Base-by-base conservation (phyloP, 208 protist species). In the Kentomonas sorsogonicus region DNA sequence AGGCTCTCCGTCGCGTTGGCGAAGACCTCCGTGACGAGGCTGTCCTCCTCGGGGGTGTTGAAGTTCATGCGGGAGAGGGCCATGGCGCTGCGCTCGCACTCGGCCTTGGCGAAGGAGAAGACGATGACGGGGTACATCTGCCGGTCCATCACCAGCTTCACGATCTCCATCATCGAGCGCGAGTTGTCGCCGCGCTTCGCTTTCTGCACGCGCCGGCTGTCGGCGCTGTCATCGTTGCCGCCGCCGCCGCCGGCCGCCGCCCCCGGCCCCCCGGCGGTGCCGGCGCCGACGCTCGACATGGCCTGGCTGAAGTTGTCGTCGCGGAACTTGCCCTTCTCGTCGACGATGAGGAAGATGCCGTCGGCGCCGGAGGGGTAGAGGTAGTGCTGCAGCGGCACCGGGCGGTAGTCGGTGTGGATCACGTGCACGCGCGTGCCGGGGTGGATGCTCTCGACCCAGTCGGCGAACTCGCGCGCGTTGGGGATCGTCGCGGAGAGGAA, bases 401-500 rank as follows among this genome's bases (percentile, higher is more conserved):
- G 99, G 26, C 99, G 88, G 68, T 97, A 98, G 57, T 99, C 97
- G 6, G 99, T 99, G 80, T 99, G 99, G 22, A 99, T 96, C 13
- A 99, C 97, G 67, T 99, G 95, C 56, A 98, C 98, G 51, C 97
- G 97, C 45, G 99, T 97, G 9, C 69, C 77, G 3, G 97, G 83
- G 63, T 99, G 96, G 46, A 98, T 94, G 54, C 94, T 91, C 62
- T 98, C 92, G 53, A 99, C 98, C 99, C 99, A 99, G 40, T 95
- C 77, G 5, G 98, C 98, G 76, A 99, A 99, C 74, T 99, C 98
- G 2, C 72, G 56, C 13, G 98, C 98, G 79, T 99, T 99, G n/a
- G 99, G 98, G 60, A 99, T 99, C 5, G 99, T 99, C 16, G 99
- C 99, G 1, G 97, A 99, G n/a, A 99, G 91, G 70, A 99, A 99